Evolutionary conservation across 2,329 filamentous ascomycete species (phyloP), one percentile per base, ranked within the genome.

Genomic region (Fusarium poae): DNA sequence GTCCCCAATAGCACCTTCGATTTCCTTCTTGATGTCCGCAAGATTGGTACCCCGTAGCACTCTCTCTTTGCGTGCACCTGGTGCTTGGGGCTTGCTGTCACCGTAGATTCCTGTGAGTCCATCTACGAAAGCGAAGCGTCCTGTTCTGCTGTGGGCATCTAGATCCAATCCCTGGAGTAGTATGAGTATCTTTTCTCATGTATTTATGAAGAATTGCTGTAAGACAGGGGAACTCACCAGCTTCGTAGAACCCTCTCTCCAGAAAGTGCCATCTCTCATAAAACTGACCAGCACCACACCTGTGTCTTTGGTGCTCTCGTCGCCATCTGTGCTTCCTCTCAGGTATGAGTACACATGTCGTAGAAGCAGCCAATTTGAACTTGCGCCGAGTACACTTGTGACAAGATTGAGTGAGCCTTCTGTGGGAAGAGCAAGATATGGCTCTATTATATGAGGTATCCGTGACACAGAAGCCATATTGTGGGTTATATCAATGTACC

Each of bases 201-300:
- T 29, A 11, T 11, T 7, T 13, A 37, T 25, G 21, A 10, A 18
- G 16, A 58, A 20, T 27, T 15, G 6, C 16, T 30, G 20, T 16
- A 25, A 12, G 21, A 40, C 18, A 6, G 10, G 29, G 10, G n/a
- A 30, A 37, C 72, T 64, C 55, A 92, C 91, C 75, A 93, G 79
- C 78, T 90, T 90, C 54, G 88, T 85, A 3, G 85, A 86, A 50
- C 92, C 90, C 5, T 90, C 87, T 66, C 83, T 89, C 93, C 94
- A 97, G 76, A 97, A 97, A 2, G 86, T 82, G 67, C 86, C 87
- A 73, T 95, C 91, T 63, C 92, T 86, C 79, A 97, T 81, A 79
- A 96, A 97, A 81, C 92, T 97, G 60, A 96, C 89, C 5, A 97
- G 83, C 5, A 97, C 83, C 1, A 97, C 86, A 50, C 82, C 85